These are phyloP conservation scores for Saposhnikovia divaricata DNA, from an alignment of 129 eudicot species.

Conservation along the genomic window DNA sequence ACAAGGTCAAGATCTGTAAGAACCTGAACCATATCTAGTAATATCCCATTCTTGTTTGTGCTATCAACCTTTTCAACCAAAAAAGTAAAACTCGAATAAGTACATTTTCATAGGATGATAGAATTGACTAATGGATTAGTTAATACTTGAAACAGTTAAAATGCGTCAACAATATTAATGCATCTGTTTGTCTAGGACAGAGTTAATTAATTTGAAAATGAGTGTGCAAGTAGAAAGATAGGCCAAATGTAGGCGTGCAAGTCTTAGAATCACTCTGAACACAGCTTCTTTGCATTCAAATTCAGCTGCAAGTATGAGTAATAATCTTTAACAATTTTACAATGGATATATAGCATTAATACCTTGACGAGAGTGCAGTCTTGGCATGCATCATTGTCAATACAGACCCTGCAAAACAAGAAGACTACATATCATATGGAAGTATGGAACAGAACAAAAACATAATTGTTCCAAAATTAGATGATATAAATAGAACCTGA, in stretches of 20 bases:
- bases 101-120: background rate
- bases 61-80: slow-evolving; percentile 5
- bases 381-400: slow-evolving; percentile 64
- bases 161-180: too few relatives aligned
- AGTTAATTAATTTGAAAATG: too few relatives aligned
- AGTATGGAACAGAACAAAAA: background rate
- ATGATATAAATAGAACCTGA: background rate
- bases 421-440: background rate
- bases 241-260: too few relatives aligned
- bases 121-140: background rate
- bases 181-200: too few relatives aligned
- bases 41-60: background rate
- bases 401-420: slow-evolving; percentile 56
- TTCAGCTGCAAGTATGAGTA: background rate
- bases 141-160: background rate
- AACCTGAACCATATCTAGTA: slow-evolving; percentile 9
- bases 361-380: slow-evolving; percentile 89
- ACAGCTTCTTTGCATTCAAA: too few relatives aligned
- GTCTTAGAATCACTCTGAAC: too few relatives aligned
- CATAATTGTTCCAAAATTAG: too few relatives aligned
- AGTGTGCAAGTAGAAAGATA: too few relatives aligned
- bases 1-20: slow-evolving; percentile 82
- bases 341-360: background rate
- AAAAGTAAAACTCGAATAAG: background rate
- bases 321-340: background rate